Evolutionary conservation across 495 filamentous ascomycete genomes (phyloP).

Genomic region (Tuber magnatum): DNA sequence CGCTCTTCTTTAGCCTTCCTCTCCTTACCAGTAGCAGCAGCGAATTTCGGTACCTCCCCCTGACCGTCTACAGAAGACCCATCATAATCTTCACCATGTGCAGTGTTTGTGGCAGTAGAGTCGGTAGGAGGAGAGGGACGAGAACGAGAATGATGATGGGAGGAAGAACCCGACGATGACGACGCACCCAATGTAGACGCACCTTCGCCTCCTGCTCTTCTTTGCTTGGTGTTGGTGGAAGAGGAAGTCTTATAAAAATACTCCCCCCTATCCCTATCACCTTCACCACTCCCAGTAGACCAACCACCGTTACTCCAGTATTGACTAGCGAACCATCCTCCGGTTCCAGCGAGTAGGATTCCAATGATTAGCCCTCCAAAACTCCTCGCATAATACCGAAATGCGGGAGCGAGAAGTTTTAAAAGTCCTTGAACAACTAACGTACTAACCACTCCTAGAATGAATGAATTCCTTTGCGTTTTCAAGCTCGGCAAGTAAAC

Average conservation of each 20-base stretch:
- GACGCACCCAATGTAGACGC: conserved; percentile 30
- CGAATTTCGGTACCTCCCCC: conserved; percentile 7
- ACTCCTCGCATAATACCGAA: conserved; percentile 26
- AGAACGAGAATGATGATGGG: conserved; percentile 24
- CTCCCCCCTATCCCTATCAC: conserved; percentile 27
- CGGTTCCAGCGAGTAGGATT: conserved; percentile 20
- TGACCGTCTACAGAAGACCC: conserved; percentile 13
- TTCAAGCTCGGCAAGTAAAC: conserved; percentile 85
- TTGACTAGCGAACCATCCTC: conserved; percentile 23
- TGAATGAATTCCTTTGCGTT: conserved; percentile 81
- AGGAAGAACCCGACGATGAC: conserved; percentile 21
- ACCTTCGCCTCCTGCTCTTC: conserved; percentile 25
- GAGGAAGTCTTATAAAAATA: conserved; percentile 17
- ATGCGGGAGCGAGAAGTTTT: conserved; percentile 57
- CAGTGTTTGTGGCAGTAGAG: conserved; percentile 8
- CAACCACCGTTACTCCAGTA: conserved; percentile 38
- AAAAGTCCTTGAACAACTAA: conserved; percentile 60
- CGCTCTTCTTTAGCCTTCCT: conserved; percentile 32
- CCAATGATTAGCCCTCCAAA: conserved; percentile 16
- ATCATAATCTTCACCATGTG: conserved; percentile 26
- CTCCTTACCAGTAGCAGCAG: conserved; percentile 10
- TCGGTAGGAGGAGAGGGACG: conserved; percentile 18
- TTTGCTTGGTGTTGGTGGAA: conserved; percentile 17
- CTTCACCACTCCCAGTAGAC: conserved; percentile 36
- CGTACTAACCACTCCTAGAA: conserved; percentile 71